phyloP scores from a whole-genome alignment of 2,329 filamentous ascomycete genomes.

The Colletotrichum sp. region DNA sequence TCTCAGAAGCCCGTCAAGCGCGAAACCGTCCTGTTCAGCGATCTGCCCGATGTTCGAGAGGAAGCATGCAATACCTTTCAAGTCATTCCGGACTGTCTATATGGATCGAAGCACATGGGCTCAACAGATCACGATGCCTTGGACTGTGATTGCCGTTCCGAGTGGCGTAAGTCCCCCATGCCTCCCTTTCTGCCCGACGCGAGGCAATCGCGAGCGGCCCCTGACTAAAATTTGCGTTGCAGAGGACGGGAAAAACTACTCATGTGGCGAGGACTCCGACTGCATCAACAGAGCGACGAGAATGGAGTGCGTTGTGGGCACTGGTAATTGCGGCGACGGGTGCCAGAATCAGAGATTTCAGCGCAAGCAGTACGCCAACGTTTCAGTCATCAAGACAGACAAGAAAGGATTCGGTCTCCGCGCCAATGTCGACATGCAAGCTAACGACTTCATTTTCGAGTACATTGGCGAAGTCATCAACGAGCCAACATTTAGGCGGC shows the following conservation, averaged over 20 bases:
- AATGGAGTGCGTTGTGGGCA: constrained; percentile 86
- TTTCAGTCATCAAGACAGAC: constrained; percentile 95
- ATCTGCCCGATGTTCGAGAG: constrained; percentile 78
- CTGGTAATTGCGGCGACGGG: constrained; percentile 81
- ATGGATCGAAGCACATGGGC: constrained; percentile 90
- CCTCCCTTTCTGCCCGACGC: constrained; percentile 13
- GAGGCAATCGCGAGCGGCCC: constrained; percentile 17
- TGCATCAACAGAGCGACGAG: constrained; percentile 99
- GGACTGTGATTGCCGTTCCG: constrained; percentile 93
- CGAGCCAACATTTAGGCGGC: constrained; percentile 84
- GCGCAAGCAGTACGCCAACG: constrained; percentile 84
- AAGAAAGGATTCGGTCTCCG: constrained; percentile 97
- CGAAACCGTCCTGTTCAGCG: constrained; percentile 69
- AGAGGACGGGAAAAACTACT: constrained; percentile 74
- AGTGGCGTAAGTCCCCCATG: constrained; percentile 78
- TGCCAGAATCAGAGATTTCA: constrained; percentile 98
- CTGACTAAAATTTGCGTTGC: constrained; percentile 19
- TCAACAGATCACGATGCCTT: constrained; percentile 88
- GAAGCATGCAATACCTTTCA: constrained; percentile 81
- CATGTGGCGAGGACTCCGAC: constrained; percentile 94
- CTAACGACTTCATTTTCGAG: constrained; percentile 95
- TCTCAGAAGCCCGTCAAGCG: constrained; percentile 51
- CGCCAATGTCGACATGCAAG: constrained; percentile 75
- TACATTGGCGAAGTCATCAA: constrained; percentile 99
- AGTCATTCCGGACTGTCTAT: constrained; percentile 83